phyloP scores from a whole-genome alignment of 345 rosid species.

The Aurinia saxatilis region DNA sequence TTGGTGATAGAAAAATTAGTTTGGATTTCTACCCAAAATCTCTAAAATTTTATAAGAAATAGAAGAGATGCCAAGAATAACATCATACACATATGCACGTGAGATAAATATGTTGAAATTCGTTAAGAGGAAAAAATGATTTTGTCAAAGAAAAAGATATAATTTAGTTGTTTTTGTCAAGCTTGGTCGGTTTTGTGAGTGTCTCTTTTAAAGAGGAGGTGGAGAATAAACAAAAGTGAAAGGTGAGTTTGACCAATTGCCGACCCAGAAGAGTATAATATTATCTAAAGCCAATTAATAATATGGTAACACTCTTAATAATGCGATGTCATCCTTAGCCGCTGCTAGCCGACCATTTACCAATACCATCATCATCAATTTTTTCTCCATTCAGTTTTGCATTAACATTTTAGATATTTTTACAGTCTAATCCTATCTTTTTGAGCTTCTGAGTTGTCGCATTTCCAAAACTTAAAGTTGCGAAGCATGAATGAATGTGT shows the following conservation, averaged over 20 bases:
- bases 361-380: neutral
- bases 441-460: conserved; percentile 5
- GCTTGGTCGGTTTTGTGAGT: conserved; percentile 24
- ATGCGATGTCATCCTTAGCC: conserved; percentile 23
- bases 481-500: conserved; percentile 11
- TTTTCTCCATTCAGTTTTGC: neutral
- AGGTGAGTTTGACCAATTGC: conserved; percentile 25
- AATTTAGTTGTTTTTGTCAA: neutral
- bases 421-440: neutral
- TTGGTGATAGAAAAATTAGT: too few species aligned
- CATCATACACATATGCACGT: neutral
- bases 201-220: conserved; percentile 6
- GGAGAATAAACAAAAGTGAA: conserved; percentile 19
- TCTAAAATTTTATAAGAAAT: too few species aligned
- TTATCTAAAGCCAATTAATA: neutral
- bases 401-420: neutral
- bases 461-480: neutral
- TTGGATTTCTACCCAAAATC: too few species aligned
- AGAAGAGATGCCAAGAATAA: too few species aligned
- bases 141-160: neutral
- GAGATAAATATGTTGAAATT: conserved; percentile 9
- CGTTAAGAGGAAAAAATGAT: conserved; percentile 3
- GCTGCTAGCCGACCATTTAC: conserved; percentile 27
- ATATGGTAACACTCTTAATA: conserved; percentile 5
- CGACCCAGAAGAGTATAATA: neutral